Base-by-base conservation (phyloP, 2,329 filamentous ascomycete species). In the Ceratocystis eucalypticola region DNA sequence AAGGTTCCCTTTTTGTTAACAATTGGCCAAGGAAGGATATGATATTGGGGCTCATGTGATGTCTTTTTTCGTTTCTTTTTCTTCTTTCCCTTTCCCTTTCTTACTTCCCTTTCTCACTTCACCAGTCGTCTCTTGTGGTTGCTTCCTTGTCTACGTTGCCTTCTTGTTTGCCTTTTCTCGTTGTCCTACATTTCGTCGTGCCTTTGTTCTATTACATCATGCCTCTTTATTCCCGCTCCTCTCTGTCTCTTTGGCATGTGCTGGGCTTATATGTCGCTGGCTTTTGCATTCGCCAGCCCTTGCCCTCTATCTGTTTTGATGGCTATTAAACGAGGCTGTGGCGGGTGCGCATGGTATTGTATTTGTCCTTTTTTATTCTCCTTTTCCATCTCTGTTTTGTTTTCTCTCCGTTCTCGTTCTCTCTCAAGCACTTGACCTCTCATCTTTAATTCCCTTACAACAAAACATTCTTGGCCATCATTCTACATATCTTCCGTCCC, bases 401-500 rank as follows among this genome's bases (percentile, higher is more conserved):
- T 17, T 28, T 59, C 12, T 46, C 45, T 53, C 12, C 22, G 12
- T 48, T 25, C n/a, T 22, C 48, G 22, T 53, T 59, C 30, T 59
- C 55, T 59, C 55, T 59, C 55, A 59, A 59, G 55, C 55, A 59
- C 55, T 37, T 59, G 55, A 37, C 55, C 55, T 59, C 30, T 37
- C 55, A 59, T 59, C 30, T 33, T 59, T 59, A 33, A 59, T 59
- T 15, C 55, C 55, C 55, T 59, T 59, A 41, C 55, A 59, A 59
- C 55, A 59, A 59, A 59, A 59, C 55, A 59, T 59, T 59, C 55
- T 59, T 59, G 55, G 28, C 55, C 55, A 59, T 59, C 25, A 33
- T 37, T 59, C 55, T 59, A 57, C n/a, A 53, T 57, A 6, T 59
- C 55, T 59, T 37, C 55, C 55, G 55, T 59, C 55, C 25, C 55